Percentiles rank a stretch among this genome's conserved stretches.
Evolutionary conservation across 2,329 filamentous ascomycete genomes (phyloP).

Genomic region (Diaporthe ilicicola): DNA sequence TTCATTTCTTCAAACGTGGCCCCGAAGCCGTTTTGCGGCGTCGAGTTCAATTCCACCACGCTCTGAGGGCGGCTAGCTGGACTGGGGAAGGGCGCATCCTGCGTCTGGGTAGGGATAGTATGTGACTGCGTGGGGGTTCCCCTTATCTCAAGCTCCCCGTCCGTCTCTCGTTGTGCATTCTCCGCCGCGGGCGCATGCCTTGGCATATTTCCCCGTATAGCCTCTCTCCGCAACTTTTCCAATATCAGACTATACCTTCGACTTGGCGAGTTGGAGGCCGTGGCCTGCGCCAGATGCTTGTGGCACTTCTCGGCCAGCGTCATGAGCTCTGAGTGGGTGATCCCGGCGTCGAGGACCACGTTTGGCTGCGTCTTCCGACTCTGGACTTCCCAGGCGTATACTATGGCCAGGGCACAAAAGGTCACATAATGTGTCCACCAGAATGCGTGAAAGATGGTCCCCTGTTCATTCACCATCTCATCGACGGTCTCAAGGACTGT

Average conservation of each 20-base stretch:
- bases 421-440: constrained; percentile 64
- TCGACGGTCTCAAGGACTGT: constrained; percentile 1
- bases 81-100: constrained; percentile 9
- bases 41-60: constrained; percentile 9
- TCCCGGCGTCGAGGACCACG: not conserved
- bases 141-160: not conserved
- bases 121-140: not conserved
- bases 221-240: constrained; percentile 3
- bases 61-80: constrained; percentile 7
- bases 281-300: constrained; percentile 1
- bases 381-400: constrained; percentile 64
- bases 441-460: constrained; percentile 54
- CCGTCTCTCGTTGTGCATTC: not conserved
- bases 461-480: constrained; percentile 29
- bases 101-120: not conserved
- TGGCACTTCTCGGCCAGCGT: not conserved
- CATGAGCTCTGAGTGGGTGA: not conserved
- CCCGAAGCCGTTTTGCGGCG: constrained; percentile 7
- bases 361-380: constrained; percentile 29
- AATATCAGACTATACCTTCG: constrained; percentile 3
- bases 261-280: constrained; percentile 1
- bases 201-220: constrained; percentile 3
- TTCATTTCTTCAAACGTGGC: constrained; percentile 15
- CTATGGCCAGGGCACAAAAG: constrained; percentile 61
- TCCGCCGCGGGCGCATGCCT: not conserved